A percentile compares a stretch with the other conserved stretches of the same genome.
phyloP scores from a whole-genome alignment of 495 filamentous ascomycete species.

The Xylaria scruposa region DNA sequence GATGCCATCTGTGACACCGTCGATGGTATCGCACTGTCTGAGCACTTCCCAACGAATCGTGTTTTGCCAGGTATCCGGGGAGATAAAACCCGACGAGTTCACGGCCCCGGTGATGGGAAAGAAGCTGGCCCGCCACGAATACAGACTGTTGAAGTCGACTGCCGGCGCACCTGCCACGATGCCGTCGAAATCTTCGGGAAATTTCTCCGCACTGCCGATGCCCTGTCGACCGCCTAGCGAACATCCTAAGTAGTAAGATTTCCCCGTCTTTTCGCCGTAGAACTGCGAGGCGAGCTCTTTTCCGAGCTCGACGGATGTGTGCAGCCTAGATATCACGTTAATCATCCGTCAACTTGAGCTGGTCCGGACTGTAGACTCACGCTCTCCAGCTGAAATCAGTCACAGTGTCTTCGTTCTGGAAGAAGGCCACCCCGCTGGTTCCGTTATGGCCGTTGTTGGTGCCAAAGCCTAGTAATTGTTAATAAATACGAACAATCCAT shows the following conservation, averaged over 20 bases:
- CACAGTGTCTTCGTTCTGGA: slow-evolving; percentile 57
- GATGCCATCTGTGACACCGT: slow-evolving; percentile 62
- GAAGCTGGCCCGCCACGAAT: slow-evolving; percentile 62
- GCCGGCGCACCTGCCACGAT: slow-evolving; percentile 60
- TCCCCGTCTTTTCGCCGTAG: slow-evolving; percentile 42
- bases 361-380: slow-evolving; percentile 7
- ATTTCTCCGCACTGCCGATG: slow-evolving; percentile 44
- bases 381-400: slow-evolving; percentile 47
- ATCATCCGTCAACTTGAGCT: background rate
- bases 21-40: slow-evolving; percentile 62
- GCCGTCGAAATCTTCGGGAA: slow-evolving; percentile 60
- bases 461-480: slow-evolving; percentile 41
- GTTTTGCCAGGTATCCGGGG: slow-evolving; percentile 52
- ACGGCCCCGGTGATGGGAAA: slow-evolving; percentile 52
- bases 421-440: slow-evolving; percentile 57
- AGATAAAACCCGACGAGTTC: slow-evolving; percentile 28
- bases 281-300: slow-evolving; percentile 43
- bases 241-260: slow-evolving; percentile 54
- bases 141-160: slow-evolving; percentile 55
- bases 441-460: slow-evolving; percentile 66
- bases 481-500: background rate
- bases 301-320: slow-evolving; percentile 57
- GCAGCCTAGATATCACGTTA: slow-evolving; percentile 26
- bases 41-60: slow-evolving; percentile 59
- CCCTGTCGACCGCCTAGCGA: slow-evolving; percentile 56